phyloP scores from a whole-genome alignment of 2,329 filamentous ascomycete species.

The Cladosporium sp. region DNA sequence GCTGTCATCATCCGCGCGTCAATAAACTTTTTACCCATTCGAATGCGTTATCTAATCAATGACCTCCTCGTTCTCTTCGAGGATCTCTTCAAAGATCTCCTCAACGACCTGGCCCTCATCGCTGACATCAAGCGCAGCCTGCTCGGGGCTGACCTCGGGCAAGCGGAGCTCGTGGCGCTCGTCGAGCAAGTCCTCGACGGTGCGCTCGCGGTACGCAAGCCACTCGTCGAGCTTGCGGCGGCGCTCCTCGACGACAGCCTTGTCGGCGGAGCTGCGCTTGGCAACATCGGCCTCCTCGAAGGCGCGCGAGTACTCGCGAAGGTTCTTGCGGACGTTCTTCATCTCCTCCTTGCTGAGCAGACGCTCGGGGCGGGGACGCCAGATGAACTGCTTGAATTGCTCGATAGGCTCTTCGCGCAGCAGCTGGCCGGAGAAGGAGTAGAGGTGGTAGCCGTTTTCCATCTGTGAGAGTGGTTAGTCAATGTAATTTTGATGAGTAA shows the following conservation, averaged over 20 bases:
- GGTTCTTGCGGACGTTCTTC: conserved; percentile 96
- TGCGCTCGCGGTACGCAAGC: conserved; percentile 75
- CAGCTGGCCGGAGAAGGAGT: conserved; percentile 89
- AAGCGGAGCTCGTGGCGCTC: conserved; percentile 70
- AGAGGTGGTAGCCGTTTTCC: conserved; percentile 98
- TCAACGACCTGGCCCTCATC: conserved; percentile 57
- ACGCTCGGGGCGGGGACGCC: conserved; percentile 89
- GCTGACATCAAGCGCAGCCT: conserved; percentile 56
- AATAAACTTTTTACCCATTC: background rate
- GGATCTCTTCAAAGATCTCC: conserved; percentile 85
- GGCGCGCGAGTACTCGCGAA: conserved; percentile 89
- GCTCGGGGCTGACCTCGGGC: conserved; percentile 64
- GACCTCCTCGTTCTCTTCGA: conserved; percentile 86
- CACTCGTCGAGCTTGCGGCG: conserved; percentile 84
- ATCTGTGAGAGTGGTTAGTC: conserved; percentile 59
- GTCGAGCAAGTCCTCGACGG: conserved; percentile 70
- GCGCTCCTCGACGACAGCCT: conserved; percentile 86
- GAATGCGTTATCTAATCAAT: conserved; percentile 37
- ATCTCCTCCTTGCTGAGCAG: conserved; percentile 95
- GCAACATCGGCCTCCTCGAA: conserved; percentile 96
- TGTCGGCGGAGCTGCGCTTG: conserved; percentile 89
- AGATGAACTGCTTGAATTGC: conserved; percentile 96
- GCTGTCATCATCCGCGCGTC: background rate
- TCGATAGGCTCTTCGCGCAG: conserved; percentile 90
- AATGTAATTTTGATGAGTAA: background rate